These are phyloP conservation scores for Stropharia rugosoannulata DNA, from an alignment of 768 basidiomycete species.

Conservation along the genomic window DNA sequence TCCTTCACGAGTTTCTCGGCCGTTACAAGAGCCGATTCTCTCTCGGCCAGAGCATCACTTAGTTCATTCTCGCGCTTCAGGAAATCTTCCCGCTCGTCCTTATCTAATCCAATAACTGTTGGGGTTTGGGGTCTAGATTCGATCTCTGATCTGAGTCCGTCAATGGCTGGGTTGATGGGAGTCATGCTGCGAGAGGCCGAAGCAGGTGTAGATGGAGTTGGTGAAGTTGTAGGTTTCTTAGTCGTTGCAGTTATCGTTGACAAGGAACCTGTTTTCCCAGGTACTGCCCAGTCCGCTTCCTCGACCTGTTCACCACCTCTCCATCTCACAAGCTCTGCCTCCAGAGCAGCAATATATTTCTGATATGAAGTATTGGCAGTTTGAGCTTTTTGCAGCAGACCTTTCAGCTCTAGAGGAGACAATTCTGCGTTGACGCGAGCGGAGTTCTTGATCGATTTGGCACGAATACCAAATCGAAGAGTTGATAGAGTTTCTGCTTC, in stretches of 20 bases:
- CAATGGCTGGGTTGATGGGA: constrained; percentile 69
- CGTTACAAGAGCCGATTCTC: constrained; percentile 74
- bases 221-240: constrained; percentile 67
- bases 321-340: constrained; percentile 91
- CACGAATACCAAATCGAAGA: constrained; percentile 98
- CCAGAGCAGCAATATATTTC: constrained; percentile 85
- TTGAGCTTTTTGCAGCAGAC: constrained; percentile 85
- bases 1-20: constrained; percentile 89
- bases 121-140: constrained; percentile 93
- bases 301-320: constrained; percentile 84
- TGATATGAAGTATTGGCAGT: constrained; percentile 80
- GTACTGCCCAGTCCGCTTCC: constrained; percentile 75
- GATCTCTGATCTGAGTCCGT: constrained; percentile 68
- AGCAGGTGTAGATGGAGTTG: constrained; percentile 55
- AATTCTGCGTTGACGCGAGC: constrained; percentile 98
- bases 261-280: constrained; percentile 56
- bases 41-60: constrained; percentile 89
- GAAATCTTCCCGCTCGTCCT: constrained; percentile 98
- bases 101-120: constrained; percentile 82
- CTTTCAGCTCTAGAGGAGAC: constrained; percentile 94
- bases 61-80: constrained; percentile 95
- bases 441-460: constrained; percentile 99
- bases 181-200: constrained; percentile 60
- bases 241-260: constrained; percentile 49
- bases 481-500: constrained; percentile 96